phyloP scores from a whole-genome alignment of 495 filamentous ascomycete genomes.

The Penicillium maclennaniae region DNA sequence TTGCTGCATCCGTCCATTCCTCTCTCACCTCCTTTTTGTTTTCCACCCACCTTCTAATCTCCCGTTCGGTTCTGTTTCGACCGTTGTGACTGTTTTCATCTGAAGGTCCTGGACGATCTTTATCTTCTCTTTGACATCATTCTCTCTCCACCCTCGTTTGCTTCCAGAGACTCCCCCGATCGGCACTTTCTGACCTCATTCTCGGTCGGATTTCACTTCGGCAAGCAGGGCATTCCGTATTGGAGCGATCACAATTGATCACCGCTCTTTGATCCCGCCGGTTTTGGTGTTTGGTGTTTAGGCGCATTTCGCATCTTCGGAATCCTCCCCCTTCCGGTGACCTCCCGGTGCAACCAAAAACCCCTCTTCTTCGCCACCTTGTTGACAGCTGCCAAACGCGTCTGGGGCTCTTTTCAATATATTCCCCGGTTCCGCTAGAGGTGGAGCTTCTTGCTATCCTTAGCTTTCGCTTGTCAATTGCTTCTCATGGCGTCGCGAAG shows the following conservation, averaged over 20 bases:
- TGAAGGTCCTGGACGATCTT: neutral
- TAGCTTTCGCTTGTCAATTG: conserved; percentile 15
- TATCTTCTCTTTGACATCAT: neutral
- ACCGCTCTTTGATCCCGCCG: conserved; percentile 10
- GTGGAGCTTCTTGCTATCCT: neutral
- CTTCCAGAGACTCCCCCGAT: conserved; percentile 4
- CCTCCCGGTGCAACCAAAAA: conserved; percentile 17
- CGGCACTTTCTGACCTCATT: conserved; percentile 19
- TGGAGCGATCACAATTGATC: conserved; percentile 9
- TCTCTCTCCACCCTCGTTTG: neutral
- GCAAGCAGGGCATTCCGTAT: conserved; percentile 1
- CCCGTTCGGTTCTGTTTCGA: neutral
- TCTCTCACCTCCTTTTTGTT: conserved; percentile 15
- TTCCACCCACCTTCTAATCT: neutral
- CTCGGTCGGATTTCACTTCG: conserved; percentile 5
- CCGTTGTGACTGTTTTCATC: neutral
- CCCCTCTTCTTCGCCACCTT: conserved; percentile 19
- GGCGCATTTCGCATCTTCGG: neutral
- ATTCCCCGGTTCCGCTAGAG: conserved; percentile 6
- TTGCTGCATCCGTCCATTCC: conserved; percentile 24
- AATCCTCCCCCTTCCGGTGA: conserved; percentile 20
- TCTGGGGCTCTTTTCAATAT: conserved; percentile 6
- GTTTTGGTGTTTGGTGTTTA: conserved; percentile 2
- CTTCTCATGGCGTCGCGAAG: conserved; percentile 37
- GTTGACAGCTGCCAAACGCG: conserved; percentile 19